Base-by-base conservation (phyloP, 495 filamentous ascomycete genomes). In the Aspergillus nidulans region DNA sequence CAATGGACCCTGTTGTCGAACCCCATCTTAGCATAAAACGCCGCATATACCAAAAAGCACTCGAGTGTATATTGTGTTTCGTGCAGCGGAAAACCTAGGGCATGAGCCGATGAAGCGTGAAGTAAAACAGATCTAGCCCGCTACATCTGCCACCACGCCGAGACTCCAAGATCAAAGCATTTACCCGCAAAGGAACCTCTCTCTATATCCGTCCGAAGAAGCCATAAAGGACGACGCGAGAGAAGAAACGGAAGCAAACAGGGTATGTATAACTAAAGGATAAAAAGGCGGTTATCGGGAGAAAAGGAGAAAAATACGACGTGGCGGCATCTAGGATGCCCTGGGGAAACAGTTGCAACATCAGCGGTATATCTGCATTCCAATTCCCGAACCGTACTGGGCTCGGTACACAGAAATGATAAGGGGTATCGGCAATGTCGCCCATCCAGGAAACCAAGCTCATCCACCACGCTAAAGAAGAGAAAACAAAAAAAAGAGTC, bases 401-500 rank as follows among this genome's bases (percentile, higher is more conserved):
- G 16, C 20, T 45, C n/a, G 48, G 57, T 53, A 51, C 53, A 50
- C 24, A 42, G 52, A 45, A 59, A 45, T 53, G 48, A 51, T 43
- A 57, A 28, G 52, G 46, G 57, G 57, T 51, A 55, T 55, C 42
- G 49, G 54, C 38, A 43, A 51, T 48, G 39, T 54, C 53, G 55
- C 56, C 45, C 44, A 26, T 59, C 52, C 34, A 42, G 56, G 28
- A 59, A 54, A 48, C 48, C 40, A 43, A 55, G 46, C 56, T 56
- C 55, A 36, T 57, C 36, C 39, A 55, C 39, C 49, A 44, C 50
- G 45, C 54, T 44, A 53, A 57, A 40, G 58, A 54, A 42, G 32
- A 55, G 60, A 57, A 49, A 43, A 45, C 53, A 59, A 34, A 45
- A 49, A 57, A 50, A n/a, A n/a, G n/a, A n/a, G n/a, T n/a, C n/a